Base-by-base conservation (phyloP, 2,329 filamentous ascomycete species). In the Tetracladium maxilliforme region DNA sequence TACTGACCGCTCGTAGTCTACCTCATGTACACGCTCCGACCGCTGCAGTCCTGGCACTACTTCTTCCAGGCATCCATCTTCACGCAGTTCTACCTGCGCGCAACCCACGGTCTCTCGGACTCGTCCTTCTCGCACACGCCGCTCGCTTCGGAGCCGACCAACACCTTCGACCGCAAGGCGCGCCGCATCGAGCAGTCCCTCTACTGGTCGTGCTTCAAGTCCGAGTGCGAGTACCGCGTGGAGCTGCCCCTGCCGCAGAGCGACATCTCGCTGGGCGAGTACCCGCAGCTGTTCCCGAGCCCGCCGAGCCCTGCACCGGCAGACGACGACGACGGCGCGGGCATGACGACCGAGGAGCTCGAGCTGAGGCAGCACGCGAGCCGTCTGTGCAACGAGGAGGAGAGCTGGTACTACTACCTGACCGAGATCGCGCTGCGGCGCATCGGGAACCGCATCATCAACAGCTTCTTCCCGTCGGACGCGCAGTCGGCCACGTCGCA, bases 181-280 rank as follows among this genome's bases (percentile, higher is more conserved):
- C 39, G 42, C 8, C 40, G 43, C 5, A 33, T 54, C 4, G 51
- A 54, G 31, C 50, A 56, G 28, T 40, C 49, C 18, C 33, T 56
- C 2, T 55, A 54, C 34, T 57, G 52, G 52, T 51, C 47, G 6
- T 54, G 50, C 25, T 54, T 54, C 38, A 56, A 56, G 33, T 51
- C 51, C 3, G 52, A 56, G 33, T 48, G 45, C 29, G 50, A 55
- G 30, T 43, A 54, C 5, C 45, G 49, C 6, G 44, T 48, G n/a
- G 51, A 52, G 28, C 39, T 56, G 8, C 40, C 46, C 3, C 35
- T 54, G 3, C 48, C 49, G 8, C 43, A 50, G 22, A 45, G 46
- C 2, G 46, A 45, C 4, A 44, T 54, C 14, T 42, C 43, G 5
- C 39, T 42, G 5, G 40, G 43, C 16, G 41, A 48, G 22, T 51